phyloP scores from a whole-genome alignment of 2,329 filamentous ascomycete species.

The Biscogniauxia marginata region DNA sequence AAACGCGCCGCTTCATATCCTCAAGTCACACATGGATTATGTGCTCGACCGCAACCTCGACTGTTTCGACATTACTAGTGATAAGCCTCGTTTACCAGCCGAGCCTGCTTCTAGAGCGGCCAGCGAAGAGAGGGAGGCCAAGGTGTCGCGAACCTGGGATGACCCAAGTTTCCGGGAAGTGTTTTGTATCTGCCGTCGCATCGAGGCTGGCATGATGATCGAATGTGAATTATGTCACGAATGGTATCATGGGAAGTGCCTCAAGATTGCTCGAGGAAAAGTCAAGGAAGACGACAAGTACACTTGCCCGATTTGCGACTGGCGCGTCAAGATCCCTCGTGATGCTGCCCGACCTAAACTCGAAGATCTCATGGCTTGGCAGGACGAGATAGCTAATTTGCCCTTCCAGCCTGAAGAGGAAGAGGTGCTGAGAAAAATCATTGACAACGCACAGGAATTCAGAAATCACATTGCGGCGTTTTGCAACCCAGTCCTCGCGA shows the following conservation, averaged over 20 bases:
- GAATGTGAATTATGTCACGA: constrained; percentile 98
- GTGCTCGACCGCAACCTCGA: constrained; percentile 85
- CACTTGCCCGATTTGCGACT: constrained; percentile 97
- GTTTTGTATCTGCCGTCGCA: constrained; percentile 92
- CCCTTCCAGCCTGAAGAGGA: constrained; percentile 98
- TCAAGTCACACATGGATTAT: constrained; percentile 91
- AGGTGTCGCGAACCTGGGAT: constrained; percentile 53
- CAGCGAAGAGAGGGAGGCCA: constrained; percentile 49
- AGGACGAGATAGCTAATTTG: constrained; percentile 74
- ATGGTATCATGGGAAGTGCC: constrained; percentile 98
- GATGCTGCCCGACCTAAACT: constrained; percentile 94
- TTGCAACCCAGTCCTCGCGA: constrained; percentile 78
- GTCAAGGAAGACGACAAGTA: constrained; percentile 99
- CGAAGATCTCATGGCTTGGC: constrained; percentile 81
- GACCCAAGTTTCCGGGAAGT: constrained; percentile 71
- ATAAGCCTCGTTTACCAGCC: constrained; percentile 84
- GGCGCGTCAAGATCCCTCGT: constrained; percentile 92
- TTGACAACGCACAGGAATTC: constrained; percentile 81
- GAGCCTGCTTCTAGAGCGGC: constrained; percentile 89
- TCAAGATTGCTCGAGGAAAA: constrained; percentile 96
- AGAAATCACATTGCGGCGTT: constrained; percentile 77
- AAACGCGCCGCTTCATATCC: constrained; percentile 92
- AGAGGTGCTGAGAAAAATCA: constrained; percentile 78
- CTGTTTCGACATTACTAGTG: constrained; percentile 83
- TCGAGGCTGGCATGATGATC: constrained; percentile 99